Evolutionary conservation across 1,139 yeast genomes (phyloP), one percentile per base, ranked within the genome.

Genomic region (Kurtzmaniella quercitrusa): DNA sequence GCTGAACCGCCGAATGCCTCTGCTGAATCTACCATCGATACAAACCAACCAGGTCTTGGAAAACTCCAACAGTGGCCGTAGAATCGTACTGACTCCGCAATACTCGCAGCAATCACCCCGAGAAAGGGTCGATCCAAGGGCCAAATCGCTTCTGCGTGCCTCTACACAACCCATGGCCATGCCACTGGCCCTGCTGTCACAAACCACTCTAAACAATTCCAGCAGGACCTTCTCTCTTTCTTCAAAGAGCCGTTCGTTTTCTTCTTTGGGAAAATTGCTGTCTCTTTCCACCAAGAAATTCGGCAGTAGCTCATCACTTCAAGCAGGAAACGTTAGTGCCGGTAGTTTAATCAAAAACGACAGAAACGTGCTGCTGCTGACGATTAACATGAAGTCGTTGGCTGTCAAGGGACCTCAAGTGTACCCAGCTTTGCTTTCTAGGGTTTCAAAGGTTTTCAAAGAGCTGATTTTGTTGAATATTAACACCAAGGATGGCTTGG

Each of bases 401-500:
- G 65, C 70, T 12, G 77, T 2, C 9, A 73, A 70, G 46, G 77
- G 75, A 43, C 91, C 94, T 2, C 62, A 73, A 18, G 90, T 90
- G 2, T 90, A 93, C 60, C 97, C 98, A 1, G 98, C 98, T 1
- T 57, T 89, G 57, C 68, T 93, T 21, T 89, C 97, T 1, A 76
- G 82, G 46, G 98, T 94, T 11, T 95, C 98, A 0, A 77, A 76
- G 23, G 78, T 81, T 17, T 90, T 93, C 61, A 79, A 83, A 51
- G 89, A 85, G 51, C 70, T 82, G 24, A 77, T 90, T 37, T 77
- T 79, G 23, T 62, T 88, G 24, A 85, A 93, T 2, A 90, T 90
- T 48, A 82, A 88, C 53, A 85, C 86, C 57, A 93, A 93, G 58
- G 94, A 91, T 65, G 98, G 96, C n/a, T 76, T 93, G 54, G 88